Base-by-base conservation (phyloP, 305 asterid species). In the Striga hermonthica region DNA sequence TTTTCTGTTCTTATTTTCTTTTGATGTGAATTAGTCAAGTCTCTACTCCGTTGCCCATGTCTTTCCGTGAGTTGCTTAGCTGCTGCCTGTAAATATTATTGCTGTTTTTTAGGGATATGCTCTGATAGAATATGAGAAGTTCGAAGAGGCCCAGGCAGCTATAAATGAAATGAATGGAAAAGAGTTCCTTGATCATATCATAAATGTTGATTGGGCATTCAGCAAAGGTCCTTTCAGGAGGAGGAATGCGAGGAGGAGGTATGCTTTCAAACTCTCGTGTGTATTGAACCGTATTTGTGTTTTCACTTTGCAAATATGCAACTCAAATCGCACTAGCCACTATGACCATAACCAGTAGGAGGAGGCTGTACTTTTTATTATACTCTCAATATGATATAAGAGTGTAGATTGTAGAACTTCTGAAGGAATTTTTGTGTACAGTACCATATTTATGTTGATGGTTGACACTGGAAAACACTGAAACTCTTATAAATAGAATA, bases 181-280 rank as follows among this genome's bases (percentile, higher is more conserved):
- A 60, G 81, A 82, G 65, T 81, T 90, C 74, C 90, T 87, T 65
- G 76, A 83, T 37, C 94, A 89, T 75, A 43, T 64, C 71, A 74
- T 89, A 72, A 78, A 74, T 62, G 96, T 89, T 57, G 92, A 80
- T 65, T 91, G 96, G 98, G 96, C 95, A 65, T 91, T 91, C 83
- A 91, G 96, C 84, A 86, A 77, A 73, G 98, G 98, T 34, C 85
- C 98, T 50, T 86, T 88, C 77, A 88, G 81, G 68, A 89, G 91
- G 81, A 91, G 87, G 83, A 88, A 80, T 79, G 55, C 74, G 74
- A 84, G 86, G 73, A 79, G 89, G 81, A 85, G 98, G 98, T 91
- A 80, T 57, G 52, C 4, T 65, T 36, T 40, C 48, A 34, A 10
- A 57, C 15, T 64, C 52, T 35, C 60, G 9, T 47, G 52, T 69